phyloP scores from a whole-genome alignment of 2,329 filamentous ascomycete genomes.

The Berkeleyomyces basicola region DNA sequence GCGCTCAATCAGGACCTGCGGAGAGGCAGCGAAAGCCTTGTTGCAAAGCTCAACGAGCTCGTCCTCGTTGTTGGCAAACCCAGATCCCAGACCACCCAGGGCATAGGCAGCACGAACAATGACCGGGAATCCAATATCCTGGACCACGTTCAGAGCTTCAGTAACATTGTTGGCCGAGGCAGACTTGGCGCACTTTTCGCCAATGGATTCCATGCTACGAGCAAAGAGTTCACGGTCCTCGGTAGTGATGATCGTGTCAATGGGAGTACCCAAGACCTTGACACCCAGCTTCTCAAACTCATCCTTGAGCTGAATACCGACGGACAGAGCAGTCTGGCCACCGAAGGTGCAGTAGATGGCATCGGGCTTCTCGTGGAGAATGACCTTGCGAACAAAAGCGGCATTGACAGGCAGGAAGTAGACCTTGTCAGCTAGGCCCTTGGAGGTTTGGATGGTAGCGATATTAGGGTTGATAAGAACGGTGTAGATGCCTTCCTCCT shows the following conservation, averaged over 20 bases:
- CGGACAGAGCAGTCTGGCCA: conserved; percentile 90
- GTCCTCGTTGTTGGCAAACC: conserved; percentile 76
- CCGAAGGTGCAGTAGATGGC: conserved; percentile 97
- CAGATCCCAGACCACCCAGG: conserved; percentile 83
- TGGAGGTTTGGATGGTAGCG: conserved; percentile 95
- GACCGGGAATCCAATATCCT: conserved; percentile 87
- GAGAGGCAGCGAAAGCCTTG: conserved; percentile 87
- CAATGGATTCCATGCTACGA: conserved; percentile 94
- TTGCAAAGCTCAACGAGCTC: conserved; percentile 78
- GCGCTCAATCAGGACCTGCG: conserved; percentile 89
- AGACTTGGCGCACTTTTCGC: conserved; percentile 94
- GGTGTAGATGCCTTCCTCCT: conserved; percentile 96
- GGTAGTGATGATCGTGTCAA: conserved; percentile 95
- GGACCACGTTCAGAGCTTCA: conserved; percentile 75
- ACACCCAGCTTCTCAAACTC: conserved; percentile 89
- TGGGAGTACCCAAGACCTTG: conserved; percentile 86
- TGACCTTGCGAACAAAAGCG: conserved; percentile 95
- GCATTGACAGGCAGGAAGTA: conserved; percentile 96
- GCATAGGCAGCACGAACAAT: conserved; percentile 95
- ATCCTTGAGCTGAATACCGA: conserved; percentile 94
- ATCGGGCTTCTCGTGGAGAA: conserved; percentile 83
- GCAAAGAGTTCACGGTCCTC: conserved; percentile 97
- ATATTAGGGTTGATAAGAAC: conserved; percentile 98
- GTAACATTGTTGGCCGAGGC: conserved; percentile 79
- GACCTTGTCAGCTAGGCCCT: conserved; percentile 93